Base-by-base conservation (phyloP, 495 filamentous ascomycete species). In the Talaromyces thailandensis region DNA sequence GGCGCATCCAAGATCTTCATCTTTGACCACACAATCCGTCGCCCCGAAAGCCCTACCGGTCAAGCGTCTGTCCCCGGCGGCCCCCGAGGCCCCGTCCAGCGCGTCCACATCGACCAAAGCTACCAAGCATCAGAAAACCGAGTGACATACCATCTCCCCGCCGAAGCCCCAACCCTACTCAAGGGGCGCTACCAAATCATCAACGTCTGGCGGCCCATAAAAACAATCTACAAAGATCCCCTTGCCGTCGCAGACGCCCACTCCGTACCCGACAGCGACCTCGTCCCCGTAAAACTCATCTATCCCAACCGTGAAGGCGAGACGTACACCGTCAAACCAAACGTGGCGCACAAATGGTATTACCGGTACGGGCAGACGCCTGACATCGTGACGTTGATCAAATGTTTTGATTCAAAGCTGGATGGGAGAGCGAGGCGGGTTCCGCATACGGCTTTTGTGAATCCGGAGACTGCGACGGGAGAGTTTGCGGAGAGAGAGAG, bases 181-280 rank as follows among this genome's bases (percentile, higher is more conserved):
- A 78, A 84, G 65, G 82, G 82, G 24, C 81, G 88, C 7, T 86
- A 84, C 67, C 87, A 91, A 68, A 88, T 91, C 69, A 89, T 92
- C 75, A 91, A 91, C 64, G 87, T 90, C 62, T 91, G 88, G 88
- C 84, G 88, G 0, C 88, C 88, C 1, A 89, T 91, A 65, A 81
- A 81, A 63, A 80, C 79, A 0, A 83, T 90, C 55, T 69, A 75
- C 35, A 81, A 82, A 48, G 86, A 89, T 66, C 86, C 87, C 0
- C 74, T 90, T 0, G 81, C 80, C 3, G 75, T 89, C 18, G 85
- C 85, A 0, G 84, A 88, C 56, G 78, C 77, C 0, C 67, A 75
- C 58, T 70, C 70, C 3, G 77, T 84, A 0, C 68, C 69, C 0
- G 79, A 82, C 1, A 71, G 67, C 3, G 79, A 81, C 48, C 71